phyloP scores from a whole-genome alignment of 768 basidiomycete species.

The Fistulinella prunicolor region DNA sequence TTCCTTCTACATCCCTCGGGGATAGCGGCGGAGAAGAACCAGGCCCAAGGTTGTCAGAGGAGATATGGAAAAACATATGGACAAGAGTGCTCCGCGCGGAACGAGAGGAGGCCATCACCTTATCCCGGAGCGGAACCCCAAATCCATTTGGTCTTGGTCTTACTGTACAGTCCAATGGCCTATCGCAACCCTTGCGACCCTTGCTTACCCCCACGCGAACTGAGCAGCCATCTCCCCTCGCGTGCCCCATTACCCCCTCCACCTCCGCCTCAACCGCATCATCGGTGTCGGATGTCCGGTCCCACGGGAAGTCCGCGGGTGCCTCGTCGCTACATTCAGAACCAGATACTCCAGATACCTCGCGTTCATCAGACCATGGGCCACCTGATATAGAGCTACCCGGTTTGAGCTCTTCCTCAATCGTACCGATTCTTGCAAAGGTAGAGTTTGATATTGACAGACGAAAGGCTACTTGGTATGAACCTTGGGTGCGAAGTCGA shows the following conservation, averaged over 20 bases:
- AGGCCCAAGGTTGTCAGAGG: slow-evolving; percentile 83
- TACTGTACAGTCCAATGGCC: slow-evolving; percentile 34
- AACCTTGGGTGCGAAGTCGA: slow-evolving; percentile 74
- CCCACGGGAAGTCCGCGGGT: slow-evolving; percentile 46
- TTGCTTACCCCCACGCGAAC: slow-evolving; percentile 44
- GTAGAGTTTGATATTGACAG: slow-evolving; percentile 94
- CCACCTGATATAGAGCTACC: slow-evolving; percentile 60
- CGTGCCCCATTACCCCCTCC: slow-evolving; percentile 36
- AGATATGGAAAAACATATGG: slow-evolving; percentile 90
- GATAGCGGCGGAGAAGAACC: slow-evolving; percentile 47
- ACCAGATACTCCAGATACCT: slow-evolving; percentile 56
- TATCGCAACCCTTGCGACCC: slow-evolving; percentile 40
- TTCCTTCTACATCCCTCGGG: slow-evolving; percentile 11
- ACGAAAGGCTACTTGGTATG: slow-evolving; percentile 78
- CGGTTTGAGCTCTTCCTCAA: slow-evolving; percentile 57
- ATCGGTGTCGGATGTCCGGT: slow-evolving; percentile 47
- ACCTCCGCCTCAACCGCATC: slow-evolving; percentile 48
- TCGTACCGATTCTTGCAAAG: slow-evolving; percentile 86
- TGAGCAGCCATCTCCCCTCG: slow-evolving; percentile 37
- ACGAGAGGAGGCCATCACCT: slow-evolving; percentile 38
- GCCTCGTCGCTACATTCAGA: slow-evolving; percentile 43
- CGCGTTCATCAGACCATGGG: slow-evolving; percentile 36
- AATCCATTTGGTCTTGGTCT: slow-evolving; percentile 46
- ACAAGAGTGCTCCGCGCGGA: slow-evolving; percentile 64
- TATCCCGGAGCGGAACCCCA: slow-evolving; percentile 35